Evolutionary conservation across 2,329 filamentous ascomycete species (phyloP), one percentile per base, ranked within the genome.

Genomic region (Beauveria rudraprayagi): DNA sequence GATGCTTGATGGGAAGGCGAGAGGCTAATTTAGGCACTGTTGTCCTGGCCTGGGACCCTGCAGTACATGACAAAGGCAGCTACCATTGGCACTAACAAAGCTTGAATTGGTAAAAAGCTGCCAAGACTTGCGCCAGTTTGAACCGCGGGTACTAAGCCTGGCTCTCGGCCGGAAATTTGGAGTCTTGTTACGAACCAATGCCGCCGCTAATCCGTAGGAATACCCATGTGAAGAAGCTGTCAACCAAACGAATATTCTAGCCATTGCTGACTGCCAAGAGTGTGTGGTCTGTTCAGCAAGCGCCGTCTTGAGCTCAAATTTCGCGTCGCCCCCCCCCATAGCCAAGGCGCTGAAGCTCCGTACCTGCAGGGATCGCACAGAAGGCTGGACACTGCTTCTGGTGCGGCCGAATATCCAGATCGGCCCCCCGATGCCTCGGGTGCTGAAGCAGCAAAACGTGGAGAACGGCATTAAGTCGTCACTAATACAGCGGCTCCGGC

Each of bases 281-380:
- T 5, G 11, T 5, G 30, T 34, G 30, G 11, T 14, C 30, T 34
- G 22, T 34, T 30, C 14, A 28, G 52, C 5, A 17, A 50, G 30
- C 30, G 30, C 5, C 30, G 28, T 26, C 54, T 37, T 17, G 26
- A 37, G 24, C 19, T 5, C 19, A 37, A 37, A 5, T 11, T 24
- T 14, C 7, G 37, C 30, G n/a, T 19, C 8, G 24, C 50, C 26
- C 26, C 54, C 9, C 22, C 22, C n/a, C n/a, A n/a, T n/a, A 37
- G 43, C 43, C 54, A 56, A 17, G 54, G 53, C 37, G 52, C 52
- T 55, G 52, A 17, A 22, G 22, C 52, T 30, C 26, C 28, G 54
- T 56, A 56, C 54, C 54, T 56, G 54, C 54, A 56, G 54, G 46
- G 46, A 43, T 51, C 46, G 34, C 30, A 50, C n/a, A 24, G 30